Conservation (phyloP, 495 filamentous ascomycete species). For the Collariella sp. region DNA sequence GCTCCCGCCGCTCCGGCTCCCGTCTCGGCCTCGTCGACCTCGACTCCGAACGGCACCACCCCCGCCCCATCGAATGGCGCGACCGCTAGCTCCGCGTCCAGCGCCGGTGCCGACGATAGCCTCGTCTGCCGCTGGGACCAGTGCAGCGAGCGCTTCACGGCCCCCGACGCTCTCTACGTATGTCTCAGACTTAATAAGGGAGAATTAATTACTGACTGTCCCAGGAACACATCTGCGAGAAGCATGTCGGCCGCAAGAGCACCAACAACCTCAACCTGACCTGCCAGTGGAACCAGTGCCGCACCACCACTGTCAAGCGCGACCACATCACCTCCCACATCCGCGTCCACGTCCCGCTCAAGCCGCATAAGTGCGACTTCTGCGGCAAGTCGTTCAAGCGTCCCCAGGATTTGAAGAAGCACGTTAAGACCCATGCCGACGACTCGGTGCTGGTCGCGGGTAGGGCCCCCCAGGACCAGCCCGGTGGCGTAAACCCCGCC, state of each 20-base stretch:
- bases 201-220: constrained; percentile 13
- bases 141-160: constrained; percentile 71
- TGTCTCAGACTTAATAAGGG: constrained; percentile 28
- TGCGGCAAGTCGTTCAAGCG: constrained; percentile 99
- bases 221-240: constrained; percentile 97
- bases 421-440: constrained; percentile 99
- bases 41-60: constrained; percentile 36
- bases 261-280: constrained; percentile 98
- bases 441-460: constrained; percentile 78
- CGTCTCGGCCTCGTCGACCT: constrained; percentile 17
- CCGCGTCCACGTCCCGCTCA: constrained; percentile 92
- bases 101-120: constrained; percentile 46
- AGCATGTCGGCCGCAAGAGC: constrained; percentile 95
- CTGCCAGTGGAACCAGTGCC: constrained; percentile 94
- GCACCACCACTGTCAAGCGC: constrained; percentile 94
- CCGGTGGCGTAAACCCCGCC: constrained; percentile 51
- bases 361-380: constrained; percentile 97
- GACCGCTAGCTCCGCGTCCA: constrained; percentile 31
- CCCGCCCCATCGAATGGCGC: constrained; percentile 37
- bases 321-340: constrained; percentile 99
- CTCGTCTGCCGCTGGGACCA: constrained; percentile 79
- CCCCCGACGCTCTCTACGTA: constrained; percentile 85
- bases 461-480: constrained; percentile 60
- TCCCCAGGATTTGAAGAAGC: constrained; percentile 98
- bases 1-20: constrained; percentile 10